These are phyloP conservation scores for Aspergillus fumigatiaffinis DNA, from an alignment of 2,329 filamentous ascomycete species.

Conservation along the genomic window DNA sequence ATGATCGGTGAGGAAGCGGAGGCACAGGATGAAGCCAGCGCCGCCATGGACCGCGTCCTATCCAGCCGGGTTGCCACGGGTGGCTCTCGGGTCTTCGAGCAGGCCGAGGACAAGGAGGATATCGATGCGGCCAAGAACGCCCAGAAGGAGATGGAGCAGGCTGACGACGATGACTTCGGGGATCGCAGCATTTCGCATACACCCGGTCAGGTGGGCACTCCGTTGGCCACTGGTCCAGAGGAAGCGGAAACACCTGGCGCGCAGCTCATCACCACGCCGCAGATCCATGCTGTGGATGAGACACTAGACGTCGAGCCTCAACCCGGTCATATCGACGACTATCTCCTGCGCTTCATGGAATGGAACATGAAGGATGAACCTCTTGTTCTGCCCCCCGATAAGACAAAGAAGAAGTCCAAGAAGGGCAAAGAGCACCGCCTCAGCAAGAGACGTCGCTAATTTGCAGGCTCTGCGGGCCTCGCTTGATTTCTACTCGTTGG, in stretches of 20 bases:
- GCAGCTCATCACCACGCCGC: constrained; percentile 11
- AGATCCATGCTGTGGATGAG: constrained; percentile 20
- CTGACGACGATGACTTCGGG: constrained; percentile 80
- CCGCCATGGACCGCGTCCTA: constrained; percentile 81
- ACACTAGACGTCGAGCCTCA: constrained; percentile 40
- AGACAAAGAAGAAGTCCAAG: constrained; percentile 46
- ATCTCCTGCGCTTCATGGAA: constrained; percentile 68
- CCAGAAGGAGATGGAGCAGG: constrained; percentile 78
- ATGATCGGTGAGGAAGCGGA: constrained; percentile 57
- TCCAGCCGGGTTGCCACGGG: constrained; percentile 59
- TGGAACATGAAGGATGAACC: constrained; percentile 51
- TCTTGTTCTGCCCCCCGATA: constrained; percentile 45
- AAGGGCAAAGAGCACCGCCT: constrained; percentile 46
- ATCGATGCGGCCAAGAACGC: constrained; percentile 81
- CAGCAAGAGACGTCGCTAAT: constrained; percentile 25
- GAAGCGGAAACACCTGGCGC: constrained; percentile 21
- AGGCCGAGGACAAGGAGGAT: constrained; percentile 90
- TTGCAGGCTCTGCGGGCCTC: background rate
- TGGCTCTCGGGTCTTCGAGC: constrained; percentile 72
- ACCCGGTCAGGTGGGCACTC: constrained; percentile 32
- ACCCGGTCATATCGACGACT: constrained; percentile 66
- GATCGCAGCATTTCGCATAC: constrained; percentile 50
- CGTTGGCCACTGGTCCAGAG: constrained; percentile 35
- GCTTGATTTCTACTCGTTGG: background rate
- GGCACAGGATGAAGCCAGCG: constrained; percentile 68